These are phyloP conservation scores for Friedmanniomyces endolithicus DNA, from an alignment of 495 filamentous ascomycete species.

Conservation along the genomic window DNA sequence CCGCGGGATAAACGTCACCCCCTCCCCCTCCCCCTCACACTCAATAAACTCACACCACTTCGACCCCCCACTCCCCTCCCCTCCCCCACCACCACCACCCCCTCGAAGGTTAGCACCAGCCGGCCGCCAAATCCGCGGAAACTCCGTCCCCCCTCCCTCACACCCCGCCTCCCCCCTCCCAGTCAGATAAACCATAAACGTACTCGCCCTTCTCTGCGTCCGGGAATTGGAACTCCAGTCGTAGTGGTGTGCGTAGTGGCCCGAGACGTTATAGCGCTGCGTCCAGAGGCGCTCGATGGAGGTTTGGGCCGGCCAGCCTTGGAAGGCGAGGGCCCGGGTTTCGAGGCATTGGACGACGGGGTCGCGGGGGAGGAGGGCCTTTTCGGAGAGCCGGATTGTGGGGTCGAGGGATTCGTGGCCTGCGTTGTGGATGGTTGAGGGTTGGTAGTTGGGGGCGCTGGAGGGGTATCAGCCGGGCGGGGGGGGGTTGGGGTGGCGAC, in stretches of 20 bases:
- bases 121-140: constrained; percentile 11
- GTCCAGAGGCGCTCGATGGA: constrained; percentile 52
- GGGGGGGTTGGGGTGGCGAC: no score
- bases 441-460: constrained; percentile 38
- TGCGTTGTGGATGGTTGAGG: constrained; percentile 44
- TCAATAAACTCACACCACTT: constrained; percentile 50
- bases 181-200: constrained; percentile 47
- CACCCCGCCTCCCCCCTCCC: constrained; percentile 40
- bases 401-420: constrained; percentile 35
- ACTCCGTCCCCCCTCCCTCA: constrained; percentile 37
- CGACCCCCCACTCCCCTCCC: not conserved
- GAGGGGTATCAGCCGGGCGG: constrained; percentile 14
- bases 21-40: constrained; percentile 38
- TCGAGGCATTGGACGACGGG: constrained; percentile 55
- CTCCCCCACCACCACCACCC: no score
- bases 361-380: constrained; percentile 47
- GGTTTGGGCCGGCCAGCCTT: constrained; percentile 50
- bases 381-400: constrained; percentile 42
- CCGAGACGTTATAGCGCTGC: constrained; percentile 46
- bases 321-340: constrained; percentile 53
- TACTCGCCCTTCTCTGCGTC: constrained; percentile 25
- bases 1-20: constrained; percentile 54
- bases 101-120: no score
- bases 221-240: constrained; percentile 37
- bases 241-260: constrained; percentile 48